Conservation (phyloP, 345 rosid genomes). For the Eucalyptus leucophloia region DNA sequence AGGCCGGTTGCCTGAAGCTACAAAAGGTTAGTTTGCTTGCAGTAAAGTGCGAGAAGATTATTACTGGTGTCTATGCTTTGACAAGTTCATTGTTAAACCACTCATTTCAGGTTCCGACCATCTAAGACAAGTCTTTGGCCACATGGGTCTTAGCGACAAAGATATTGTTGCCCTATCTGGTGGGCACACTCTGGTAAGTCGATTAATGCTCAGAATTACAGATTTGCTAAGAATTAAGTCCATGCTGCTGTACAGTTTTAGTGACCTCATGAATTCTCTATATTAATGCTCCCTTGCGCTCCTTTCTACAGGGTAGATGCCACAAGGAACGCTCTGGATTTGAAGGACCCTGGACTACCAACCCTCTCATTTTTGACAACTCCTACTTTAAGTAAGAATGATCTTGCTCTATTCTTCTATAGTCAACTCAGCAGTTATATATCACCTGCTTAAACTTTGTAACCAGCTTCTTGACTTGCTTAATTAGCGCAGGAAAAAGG, state of each 20-base stretch:
- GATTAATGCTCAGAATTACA: not conserved
- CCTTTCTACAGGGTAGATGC: slow-evolving; percentile 60
- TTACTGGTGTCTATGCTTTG: not conserved
- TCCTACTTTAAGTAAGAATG: slow-evolving; percentile 62
- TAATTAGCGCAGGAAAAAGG: not conserved
- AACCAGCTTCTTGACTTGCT: not conserved
- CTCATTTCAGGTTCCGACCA: slow-evolving; percentile 52
- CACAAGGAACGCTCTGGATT: slow-evolving; percentile 95
- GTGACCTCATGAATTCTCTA: not conserved
- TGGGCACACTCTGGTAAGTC: slow-evolving; percentile 71
- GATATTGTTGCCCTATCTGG: slow-evolving; percentile 88
- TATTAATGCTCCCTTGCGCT: not conserved
- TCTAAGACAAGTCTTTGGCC: slow-evolving; percentile 73
- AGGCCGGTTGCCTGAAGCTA: slow-evolving; percentile 84
- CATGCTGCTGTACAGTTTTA: not conserved
- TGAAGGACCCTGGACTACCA: slow-evolving; percentile 85
- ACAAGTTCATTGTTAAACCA: not conserved
- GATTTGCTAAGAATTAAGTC: not conserved
- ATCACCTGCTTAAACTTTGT: not conserved
- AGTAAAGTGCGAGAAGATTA: not conserved
- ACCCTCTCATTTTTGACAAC: slow-evolving; percentile 84
- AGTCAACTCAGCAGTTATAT: not conserved
- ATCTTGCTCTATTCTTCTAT: not conserved
- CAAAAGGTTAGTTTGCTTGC: slow-evolving; percentile 31
- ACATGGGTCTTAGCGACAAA: slow-evolving; percentile 78